These are phyloP conservation scores for Hanseniaspora pseudoguilliermondii DNA, from an alignment of 805 yeast genomes.

Conservation along the genomic window DNA sequence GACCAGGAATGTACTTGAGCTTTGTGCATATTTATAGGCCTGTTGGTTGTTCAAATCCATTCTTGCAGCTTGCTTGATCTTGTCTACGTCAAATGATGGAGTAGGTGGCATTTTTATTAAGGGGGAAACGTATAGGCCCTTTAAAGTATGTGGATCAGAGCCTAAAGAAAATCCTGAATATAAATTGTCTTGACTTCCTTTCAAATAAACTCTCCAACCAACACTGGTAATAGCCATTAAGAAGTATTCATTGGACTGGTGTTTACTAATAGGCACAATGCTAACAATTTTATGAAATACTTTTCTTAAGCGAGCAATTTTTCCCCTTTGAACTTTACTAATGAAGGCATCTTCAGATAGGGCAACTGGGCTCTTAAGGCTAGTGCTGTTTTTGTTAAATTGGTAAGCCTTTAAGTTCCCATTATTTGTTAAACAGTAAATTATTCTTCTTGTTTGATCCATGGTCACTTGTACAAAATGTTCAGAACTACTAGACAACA, in stretches of 20 bases:
- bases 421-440: slow-evolving; percentile 71
- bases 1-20: slow-evolving; percentile 42
- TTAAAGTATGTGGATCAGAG: background rate
- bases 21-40: slow-evolving; percentile 29
- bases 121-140: slow-evolving; percentile 27
- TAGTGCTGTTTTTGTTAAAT: slow-evolving; percentile 31
- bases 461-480: slow-evolving; percentile 47
- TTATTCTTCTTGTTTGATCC: slow-evolving; percentile 63
- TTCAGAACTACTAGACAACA: slow-evolving; percentile 19
- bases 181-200: slow-evolving; percentile 29
- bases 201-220: slow-evolving; percentile 64
- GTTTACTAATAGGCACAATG: slow-evolving; percentile 37
- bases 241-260: slow-evolving; percentile 57
- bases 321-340: slow-evolving; percentile 34
- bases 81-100: slow-evolving; percentile 21
- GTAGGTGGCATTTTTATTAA: slow-evolving; percentile 54
- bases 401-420: slow-evolving; percentile 73
- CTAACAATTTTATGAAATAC: slow-evolving; percentile 50
- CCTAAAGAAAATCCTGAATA: slow-evolving; percentile 12
- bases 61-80: slow-evolving; percentile 18
- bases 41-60: background rate
- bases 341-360: slow-evolving; percentile 29
- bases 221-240: slow-evolving; percentile 67
- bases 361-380: slow-evolving; percentile 32
- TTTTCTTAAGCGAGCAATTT: slow-evolving; percentile 43